These are phyloP conservation scores for Boletellus deceptivus DNA, from an alignment of 1,284 basidiomycete species.

Conservation along the genomic window DNA sequence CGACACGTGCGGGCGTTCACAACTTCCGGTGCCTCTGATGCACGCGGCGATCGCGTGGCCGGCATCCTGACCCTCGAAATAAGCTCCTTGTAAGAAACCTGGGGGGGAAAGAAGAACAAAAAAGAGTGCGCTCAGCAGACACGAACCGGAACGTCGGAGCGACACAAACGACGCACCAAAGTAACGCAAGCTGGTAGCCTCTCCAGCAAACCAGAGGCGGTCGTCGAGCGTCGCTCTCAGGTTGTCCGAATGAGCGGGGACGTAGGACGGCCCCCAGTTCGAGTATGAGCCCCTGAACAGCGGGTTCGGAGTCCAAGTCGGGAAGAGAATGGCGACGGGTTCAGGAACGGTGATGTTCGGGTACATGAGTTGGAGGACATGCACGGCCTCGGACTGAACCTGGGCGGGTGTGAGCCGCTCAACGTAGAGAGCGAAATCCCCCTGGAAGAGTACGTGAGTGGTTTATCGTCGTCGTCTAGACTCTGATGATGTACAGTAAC, in stretches of 20 bases:
- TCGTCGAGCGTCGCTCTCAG: constrained; percentile 53
- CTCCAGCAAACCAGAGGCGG: constrained; percentile 62
- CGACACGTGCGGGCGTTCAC: constrained; percentile 29
- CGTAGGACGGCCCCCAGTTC: constrained; percentile 64
- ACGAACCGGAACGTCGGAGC: neutral
- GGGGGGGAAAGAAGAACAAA: neutral
- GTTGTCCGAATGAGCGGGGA: constrained; percentile 52
- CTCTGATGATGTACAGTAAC: constrained; percentile 54
- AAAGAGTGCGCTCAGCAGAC: neutral
- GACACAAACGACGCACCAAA: constrained; percentile 42
- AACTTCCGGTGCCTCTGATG: constrained; percentile 22
- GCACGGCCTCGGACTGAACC: constrained; percentile 53
- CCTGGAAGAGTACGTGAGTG: constrained; percentile 35
- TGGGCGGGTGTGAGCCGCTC: constrained; percentile 49
- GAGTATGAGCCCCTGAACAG: constrained; percentile 66
- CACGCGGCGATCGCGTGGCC: constrained; percentile 39
- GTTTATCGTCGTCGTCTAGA: rapidly evolving
- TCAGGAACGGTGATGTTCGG: constrained; percentile 51
- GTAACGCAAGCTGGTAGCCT: constrained; percentile 57
- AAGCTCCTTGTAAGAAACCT: constrained; percentile 49
- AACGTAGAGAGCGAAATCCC: constrained; percentile 56
- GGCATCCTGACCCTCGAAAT: constrained; percentile 41
- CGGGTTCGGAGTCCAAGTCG: constrained; percentile 55
- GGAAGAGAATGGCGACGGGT: constrained; percentile 55
- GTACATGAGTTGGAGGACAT: constrained; percentile 57